Conservation (phyloP, 225 moss, liverwort and hornwort genomes). For the Straminergon stramineum region DNA sequence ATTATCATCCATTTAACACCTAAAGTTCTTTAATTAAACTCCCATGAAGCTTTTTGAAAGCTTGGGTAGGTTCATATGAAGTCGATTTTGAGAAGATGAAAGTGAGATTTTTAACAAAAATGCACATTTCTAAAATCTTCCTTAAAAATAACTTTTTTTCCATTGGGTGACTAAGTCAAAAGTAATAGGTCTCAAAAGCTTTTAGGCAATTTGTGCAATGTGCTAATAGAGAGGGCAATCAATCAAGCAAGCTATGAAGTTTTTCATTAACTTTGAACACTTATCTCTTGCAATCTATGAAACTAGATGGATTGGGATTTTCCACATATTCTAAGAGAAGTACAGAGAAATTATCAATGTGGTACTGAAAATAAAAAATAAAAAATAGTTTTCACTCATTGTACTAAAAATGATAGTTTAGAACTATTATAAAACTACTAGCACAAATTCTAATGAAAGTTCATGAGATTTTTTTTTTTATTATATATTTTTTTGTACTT, state of each 20-base stretch:
- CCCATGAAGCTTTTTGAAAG: accelerated
- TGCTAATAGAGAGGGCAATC: not conserved
- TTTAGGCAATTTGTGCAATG: accelerated
- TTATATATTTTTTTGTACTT: no score
- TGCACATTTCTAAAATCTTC: not conserved
- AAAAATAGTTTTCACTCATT: no score
- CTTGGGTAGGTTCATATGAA: not conserved
- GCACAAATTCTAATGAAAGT: no score
- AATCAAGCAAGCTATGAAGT: accelerated
- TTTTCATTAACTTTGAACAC: not conserved
- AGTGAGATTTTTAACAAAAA: not conserved
- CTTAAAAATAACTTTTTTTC: accelerated
- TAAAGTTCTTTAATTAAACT: not conserved
- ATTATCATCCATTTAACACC: not conserved
- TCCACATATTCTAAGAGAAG: not conserved
- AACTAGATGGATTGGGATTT: accelerated
- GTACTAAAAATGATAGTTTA: no score
- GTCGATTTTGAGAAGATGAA: not conserved
- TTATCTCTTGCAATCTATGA: not conserved
- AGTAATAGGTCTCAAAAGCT: not conserved
- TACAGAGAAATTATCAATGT: no score
- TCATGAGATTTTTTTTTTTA: no score
- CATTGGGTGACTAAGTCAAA: not conserved
- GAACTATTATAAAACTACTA: no score
- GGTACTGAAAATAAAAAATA: no score